phyloP scores from a whole-genome alignment of 2,329 filamentous ascomycete species.

The Microdochium bolleyi region DNA sequence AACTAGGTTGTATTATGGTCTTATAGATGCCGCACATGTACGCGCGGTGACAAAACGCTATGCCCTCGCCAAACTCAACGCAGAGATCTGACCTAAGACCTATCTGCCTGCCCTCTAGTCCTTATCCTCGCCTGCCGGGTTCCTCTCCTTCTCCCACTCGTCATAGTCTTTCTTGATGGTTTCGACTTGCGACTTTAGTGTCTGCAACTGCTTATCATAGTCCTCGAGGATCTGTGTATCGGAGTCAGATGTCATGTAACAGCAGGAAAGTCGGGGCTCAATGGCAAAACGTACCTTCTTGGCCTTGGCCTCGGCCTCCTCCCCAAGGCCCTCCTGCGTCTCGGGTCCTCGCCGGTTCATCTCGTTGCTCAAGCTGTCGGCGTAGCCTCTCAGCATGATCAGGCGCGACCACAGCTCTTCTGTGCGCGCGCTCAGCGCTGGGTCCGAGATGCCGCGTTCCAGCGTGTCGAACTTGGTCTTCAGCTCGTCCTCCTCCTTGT shows the following conservation, averaged over 20 bases:
- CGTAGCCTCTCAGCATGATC: constrained; percentile 65
- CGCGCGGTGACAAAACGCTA: not conserved
- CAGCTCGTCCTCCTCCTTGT: constrained; percentile 71
- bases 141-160: constrained; percentile 45
- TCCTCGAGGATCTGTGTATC: constrained; percentile 61
- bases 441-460: constrained; percentile 65
- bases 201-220: constrained; percentile 72
- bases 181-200: constrained; percentile 67
- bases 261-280: not conserved
- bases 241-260: not conserved
- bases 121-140: constrained; percentile 22
- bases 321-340: constrained; percentile 51
- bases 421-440: constrained; percentile 64
- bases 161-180: constrained; percentile 50
- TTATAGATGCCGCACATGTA: not conserved
- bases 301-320: constrained; percentile 62
- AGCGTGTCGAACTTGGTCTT: constrained; percentile 62
- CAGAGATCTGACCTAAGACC: not conserved
- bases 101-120: not conserved
- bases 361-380: constrained; percentile 65
- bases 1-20: not conserved
- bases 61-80: not conserved
- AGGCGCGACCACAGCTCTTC: constrained; percentile 83
- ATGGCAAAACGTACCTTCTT: constrained; percentile 53
- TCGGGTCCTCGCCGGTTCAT: constrained; percentile 57